phyloP scores from a whole-genome alignment of 169 alveolate species.

The Eimeria mitis region DNA sequence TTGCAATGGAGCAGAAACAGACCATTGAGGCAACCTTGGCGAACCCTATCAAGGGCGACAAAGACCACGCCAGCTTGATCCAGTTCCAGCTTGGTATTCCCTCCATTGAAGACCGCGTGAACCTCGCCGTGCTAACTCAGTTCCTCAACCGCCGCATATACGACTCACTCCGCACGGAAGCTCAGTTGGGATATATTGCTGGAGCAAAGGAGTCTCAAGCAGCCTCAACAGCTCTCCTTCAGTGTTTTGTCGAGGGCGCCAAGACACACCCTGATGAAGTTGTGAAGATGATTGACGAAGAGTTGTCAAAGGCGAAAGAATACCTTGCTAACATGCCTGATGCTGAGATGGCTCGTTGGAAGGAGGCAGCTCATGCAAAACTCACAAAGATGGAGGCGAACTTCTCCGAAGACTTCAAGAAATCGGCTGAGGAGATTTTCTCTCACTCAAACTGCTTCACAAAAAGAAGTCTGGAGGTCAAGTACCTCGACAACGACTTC shows the following conservation, averaged over 20 bases:
- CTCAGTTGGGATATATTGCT: constrained; percentile 83
- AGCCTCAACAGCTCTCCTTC: constrained; percentile 67
- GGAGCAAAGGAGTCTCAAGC: constrained; percentile 80
- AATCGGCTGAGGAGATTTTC: constrained; percentile 72
- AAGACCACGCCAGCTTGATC: constrained; percentile 78
- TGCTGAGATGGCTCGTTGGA: constrained; percentile 77
- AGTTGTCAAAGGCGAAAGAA: constrained; percentile 28
- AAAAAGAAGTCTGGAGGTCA: constrained; percentile 51
- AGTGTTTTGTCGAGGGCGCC: constrained; percentile 80
- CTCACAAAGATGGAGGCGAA: constrained; percentile 55
- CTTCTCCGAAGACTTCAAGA: constrained; percentile 72
- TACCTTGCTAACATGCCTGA: constrained; percentile 70
- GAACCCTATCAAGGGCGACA: constrained; percentile 82
- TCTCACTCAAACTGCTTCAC: constrained; percentile 78
- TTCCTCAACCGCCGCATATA: constrained; percentile 77
- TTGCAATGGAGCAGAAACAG: constrained; percentile 76
- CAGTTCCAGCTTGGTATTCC: constrained; percentile 84
- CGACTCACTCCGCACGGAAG: constrained; percentile 83
- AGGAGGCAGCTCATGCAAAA: constrained; percentile 75
- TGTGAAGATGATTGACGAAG: constrained; percentile 70
- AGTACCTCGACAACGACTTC: constrained; percentile 60
- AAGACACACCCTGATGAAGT: constrained; percentile 82
- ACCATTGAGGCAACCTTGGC: constrained; percentile 75
- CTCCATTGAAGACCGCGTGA: constrained; percentile 83
- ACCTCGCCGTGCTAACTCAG: constrained; percentile 71